Base-by-base conservation (phyloP, 352 stramenopile genomes). In the Phytophthora chlamydospora region DNA sequence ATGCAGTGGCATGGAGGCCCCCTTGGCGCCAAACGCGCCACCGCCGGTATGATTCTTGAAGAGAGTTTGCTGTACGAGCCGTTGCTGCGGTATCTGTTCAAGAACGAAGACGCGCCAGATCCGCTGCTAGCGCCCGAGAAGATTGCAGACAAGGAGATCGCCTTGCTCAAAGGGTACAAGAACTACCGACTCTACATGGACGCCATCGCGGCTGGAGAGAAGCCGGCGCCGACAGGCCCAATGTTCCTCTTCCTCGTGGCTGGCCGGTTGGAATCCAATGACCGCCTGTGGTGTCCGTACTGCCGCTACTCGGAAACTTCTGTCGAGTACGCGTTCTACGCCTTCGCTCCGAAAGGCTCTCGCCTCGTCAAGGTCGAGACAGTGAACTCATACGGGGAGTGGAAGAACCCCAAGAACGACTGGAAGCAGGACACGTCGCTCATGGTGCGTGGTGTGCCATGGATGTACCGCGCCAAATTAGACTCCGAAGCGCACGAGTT, bases 281-380 rank as follows among this genome's bases (percentile, higher is more conserved):
- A 85, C n/a, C 83, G 85, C 1, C 70, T 78, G 4, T 93, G 85
- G 85, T 93, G 85, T 64, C 82, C 77, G 34, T 92, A 88, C 58
- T 93, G 83, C 49, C 83, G 89, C 33, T 79, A 80, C 38, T 80
- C 82, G 13, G 75, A 92, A 31, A 53, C 89, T 5, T 80, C 83
- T 0, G 71, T 92, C 42, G 80, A 85, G 40, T 85, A 92, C 60
- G 87, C 87, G 24, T 93, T 85, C 66, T 85, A 90, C 36, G 74
- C 80, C 27, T 83, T 83, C 14, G 85, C 85, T 11, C 80, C 85
- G 4, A 42, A 71, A 35, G 66, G 72, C n/a, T 75, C 85, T 12
- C 61, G 84, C 13, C 34, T 93, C 17, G 48, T 93, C 16, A 80
- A 72, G 27, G 77, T 80, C 8, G 68, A 90, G 41, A 85, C 86